Evolutionary conservation across 2,329 filamentous ascomycete genomes (phyloP).

Genomic region (Fusarium beomiforme): DNA sequence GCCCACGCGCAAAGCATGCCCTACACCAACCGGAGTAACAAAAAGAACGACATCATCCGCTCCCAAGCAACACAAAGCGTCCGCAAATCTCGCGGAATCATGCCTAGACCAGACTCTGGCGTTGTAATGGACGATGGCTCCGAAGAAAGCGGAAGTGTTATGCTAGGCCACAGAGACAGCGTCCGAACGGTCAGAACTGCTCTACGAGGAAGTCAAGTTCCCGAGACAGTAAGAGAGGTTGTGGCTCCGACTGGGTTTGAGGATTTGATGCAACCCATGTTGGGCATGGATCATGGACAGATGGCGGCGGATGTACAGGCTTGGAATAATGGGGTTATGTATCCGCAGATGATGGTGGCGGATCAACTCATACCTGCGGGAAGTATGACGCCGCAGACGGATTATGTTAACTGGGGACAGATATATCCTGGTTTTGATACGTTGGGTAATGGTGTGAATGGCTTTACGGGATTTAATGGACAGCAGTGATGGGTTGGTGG

Average conservation of each 20-base stretch:
- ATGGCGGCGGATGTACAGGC: constrained; percentile 41
- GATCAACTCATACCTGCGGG: constrained; percentile 39
- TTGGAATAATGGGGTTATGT: constrained; percentile 45
- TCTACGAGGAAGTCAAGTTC: constrained; percentile 37
- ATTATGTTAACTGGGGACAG: constrained; percentile 40
- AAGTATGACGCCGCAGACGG: constrained; percentile 40
- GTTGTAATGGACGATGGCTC: constrained; percentile 53
- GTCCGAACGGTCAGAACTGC: constrained; percentile 43
- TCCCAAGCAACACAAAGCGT: constrained; percentile 28
- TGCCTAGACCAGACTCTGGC: constrained; percentile 51
- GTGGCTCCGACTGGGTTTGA: constrained; percentile 30
- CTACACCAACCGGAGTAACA: constrained; percentile 55
- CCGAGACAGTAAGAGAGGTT: constrained; percentile 36
- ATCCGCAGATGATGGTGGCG: constrained; percentile 35
- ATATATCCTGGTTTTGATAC: constrained; percentile 42
- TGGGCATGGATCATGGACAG: background rate
- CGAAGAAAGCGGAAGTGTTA: constrained; percentile 50
- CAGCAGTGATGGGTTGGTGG: constrained; percentile 24
- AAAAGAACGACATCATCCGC: constrained; percentile 47
- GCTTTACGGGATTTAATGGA: constrained; percentile 41
- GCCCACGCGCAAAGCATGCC: constrained; percentile 49
- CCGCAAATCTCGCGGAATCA: constrained; percentile 40
- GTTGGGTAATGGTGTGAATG: constrained; percentile 33
- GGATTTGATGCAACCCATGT: constrained; percentile 35
- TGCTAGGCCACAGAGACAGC: constrained; percentile 46